Evolutionary conservation across 2,329 filamentous ascomycete genomes (phyloP).

Genomic region (Fusarium palustre): DNA sequence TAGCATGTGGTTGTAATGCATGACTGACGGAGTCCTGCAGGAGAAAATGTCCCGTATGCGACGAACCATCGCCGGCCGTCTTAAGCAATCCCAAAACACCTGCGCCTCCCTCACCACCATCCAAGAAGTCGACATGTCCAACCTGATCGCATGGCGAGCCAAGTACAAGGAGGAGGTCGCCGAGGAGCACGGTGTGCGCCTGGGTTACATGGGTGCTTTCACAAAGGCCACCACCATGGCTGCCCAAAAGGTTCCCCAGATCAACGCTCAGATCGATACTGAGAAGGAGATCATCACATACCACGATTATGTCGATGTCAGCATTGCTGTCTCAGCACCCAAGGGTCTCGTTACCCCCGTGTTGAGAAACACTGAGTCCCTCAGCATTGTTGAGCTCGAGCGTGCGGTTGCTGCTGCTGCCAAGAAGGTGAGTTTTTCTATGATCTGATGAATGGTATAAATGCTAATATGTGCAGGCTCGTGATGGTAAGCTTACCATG

Average conservation of each 20-base stretch:
- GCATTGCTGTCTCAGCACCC: slow-evolving; percentile 78
- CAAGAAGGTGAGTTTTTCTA: slow-evolving; percentile 65
- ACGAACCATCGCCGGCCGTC: slow-evolving; percentile 77
- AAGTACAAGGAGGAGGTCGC: slow-evolving; percentile 69
- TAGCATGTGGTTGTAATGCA: accelerated
- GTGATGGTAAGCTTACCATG: slow-evolving; percentile 80
- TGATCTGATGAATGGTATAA: too few relatives aligned
- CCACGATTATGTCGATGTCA: slow-evolving; percentile 78
- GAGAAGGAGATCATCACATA: slow-evolving; percentile 67
- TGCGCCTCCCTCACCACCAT: slow-evolving; percentile 76
- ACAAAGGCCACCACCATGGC: slow-evolving; percentile 77
- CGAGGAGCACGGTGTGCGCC: slow-evolving; percentile 51
- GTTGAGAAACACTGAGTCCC: slow-evolving; percentile 72
- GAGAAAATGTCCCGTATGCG: slow-evolving; percentile 72
- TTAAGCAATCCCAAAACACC: slow-evolving; percentile 75
- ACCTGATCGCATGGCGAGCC: slow-evolving; percentile 72
- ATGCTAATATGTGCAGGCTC: slow-evolving; percentile 57
- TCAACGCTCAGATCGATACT: slow-evolving; percentile 71
- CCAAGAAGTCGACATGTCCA: slow-evolving; percentile 63
- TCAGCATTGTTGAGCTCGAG: slow-evolving; percentile 51
- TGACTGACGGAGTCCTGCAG: slow-evolving; percentile 22
- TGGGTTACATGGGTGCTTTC: slow-evolving; percentile 81
- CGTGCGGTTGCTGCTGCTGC: slow-evolving; percentile 74
- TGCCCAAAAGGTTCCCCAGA: slow-evolving; percentile 74
- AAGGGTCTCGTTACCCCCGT: slow-evolving; percentile 80